Evolutionary conservation across 805 yeast species (phyloP).

Genomic region (Maudiozyma saulgeensis): DNA sequence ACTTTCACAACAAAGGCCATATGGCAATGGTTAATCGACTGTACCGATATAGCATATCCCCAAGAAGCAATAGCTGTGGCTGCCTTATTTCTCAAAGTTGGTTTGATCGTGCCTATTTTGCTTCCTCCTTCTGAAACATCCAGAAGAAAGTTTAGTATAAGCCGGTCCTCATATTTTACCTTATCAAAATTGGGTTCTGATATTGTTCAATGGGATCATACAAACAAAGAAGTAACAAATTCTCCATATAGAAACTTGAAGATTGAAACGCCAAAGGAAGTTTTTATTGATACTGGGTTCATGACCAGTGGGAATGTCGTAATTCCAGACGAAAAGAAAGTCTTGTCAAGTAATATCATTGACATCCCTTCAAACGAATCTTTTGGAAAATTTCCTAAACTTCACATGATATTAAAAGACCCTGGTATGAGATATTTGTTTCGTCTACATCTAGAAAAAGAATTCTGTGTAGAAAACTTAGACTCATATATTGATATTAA

Average conservation of each 20-base stretch:
- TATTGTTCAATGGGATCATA: slow-evolving; percentile 24
- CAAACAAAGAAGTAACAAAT: slow-evolving; percentile 3
- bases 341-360: slow-evolving; percentile 1
- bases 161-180: slow-evolving; percentile 35
- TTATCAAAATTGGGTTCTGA: slow-evolving; percentile 36
- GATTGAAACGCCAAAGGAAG: slow-evolving; percentile 3
- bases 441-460: slow-evolving; percentile 51
- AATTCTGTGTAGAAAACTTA: slow-evolving; percentile 66
- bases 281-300: neutral
- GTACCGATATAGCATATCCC: slow-evolving; percentile 57
- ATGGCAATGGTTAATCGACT: slow-evolving; percentile 84
- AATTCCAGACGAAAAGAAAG: slow-evolving; percentile 10
- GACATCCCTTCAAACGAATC: neutral
- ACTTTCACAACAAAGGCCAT: slow-evolving; percentile 68
- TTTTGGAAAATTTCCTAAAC: slow-evolving; percentile 5
- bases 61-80: slow-evolving; percentile 48
- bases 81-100: slow-evolving; percentile 37
- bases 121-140: slow-evolving; percentile 29
- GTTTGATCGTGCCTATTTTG: slow-evolving; percentile 39
- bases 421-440: slow-evolving; percentile 70
- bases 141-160: slow-evolving; percentile 23
- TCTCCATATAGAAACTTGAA: neutral
- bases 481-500: slow-evolving; percentile 56
- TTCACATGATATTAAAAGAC: slow-evolving; percentile 46
- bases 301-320: slow-evolving; percentile 4